phyloP scores from a whole-genome alignment of 148 eudicot genomes.

The Agrostemma githago region DNA sequence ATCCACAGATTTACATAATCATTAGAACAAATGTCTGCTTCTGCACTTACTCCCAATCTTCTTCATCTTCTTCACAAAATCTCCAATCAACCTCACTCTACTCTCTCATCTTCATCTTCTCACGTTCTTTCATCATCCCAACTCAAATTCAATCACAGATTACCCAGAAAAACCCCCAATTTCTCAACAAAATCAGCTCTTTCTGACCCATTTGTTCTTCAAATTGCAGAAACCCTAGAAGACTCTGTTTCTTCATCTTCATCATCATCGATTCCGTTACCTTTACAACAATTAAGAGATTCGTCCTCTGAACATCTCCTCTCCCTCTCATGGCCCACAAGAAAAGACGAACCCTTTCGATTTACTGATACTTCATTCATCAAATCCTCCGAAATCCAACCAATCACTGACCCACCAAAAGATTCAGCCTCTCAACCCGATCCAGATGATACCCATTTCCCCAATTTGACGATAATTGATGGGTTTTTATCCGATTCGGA shows the following conservation, averaged over 20 bases:
- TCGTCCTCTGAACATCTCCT: conserved; percentile 68
- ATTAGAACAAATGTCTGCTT: conserved; percentile 25
- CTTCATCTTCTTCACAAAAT: conserved; percentile 18
- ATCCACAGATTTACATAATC: neutral
- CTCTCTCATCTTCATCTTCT: neutral
- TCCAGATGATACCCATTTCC: conserved; percentile 46
- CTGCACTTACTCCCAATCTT: conserved; percentile 18
- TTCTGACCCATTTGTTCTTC: conserved; percentile 88
- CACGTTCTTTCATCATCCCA: neutral
- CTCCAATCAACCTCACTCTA: neutral
- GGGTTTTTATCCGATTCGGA: conserved; percentile 50
- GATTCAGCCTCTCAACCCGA: conserved; percentile 15
- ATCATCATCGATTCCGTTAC: conserved; percentile 31
- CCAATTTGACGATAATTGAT: conserved; percentile 65
- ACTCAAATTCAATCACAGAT: conserved; percentile 14
- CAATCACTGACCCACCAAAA: conserved; percentile 36
- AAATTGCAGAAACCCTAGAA: conserved; percentile 89
- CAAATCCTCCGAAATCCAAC: conserved; percentile 55
- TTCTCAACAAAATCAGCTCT: conserved; percentile 37
- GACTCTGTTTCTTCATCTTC: conserved; percentile 49
- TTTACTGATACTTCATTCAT: conserved; percentile 83
- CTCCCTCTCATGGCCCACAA: conserved; percentile 74
- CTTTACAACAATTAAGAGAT: conserved; percentile 66
- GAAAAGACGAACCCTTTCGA: conserved; percentile 80
- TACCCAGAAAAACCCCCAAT: conserved; percentile 23